Evolutionary conservation across 495 filamentous ascomycete genomes (phyloP), one percentile per base, ranked within the genome.

Genomic region (Geopyxis carbonaria): DNA sequence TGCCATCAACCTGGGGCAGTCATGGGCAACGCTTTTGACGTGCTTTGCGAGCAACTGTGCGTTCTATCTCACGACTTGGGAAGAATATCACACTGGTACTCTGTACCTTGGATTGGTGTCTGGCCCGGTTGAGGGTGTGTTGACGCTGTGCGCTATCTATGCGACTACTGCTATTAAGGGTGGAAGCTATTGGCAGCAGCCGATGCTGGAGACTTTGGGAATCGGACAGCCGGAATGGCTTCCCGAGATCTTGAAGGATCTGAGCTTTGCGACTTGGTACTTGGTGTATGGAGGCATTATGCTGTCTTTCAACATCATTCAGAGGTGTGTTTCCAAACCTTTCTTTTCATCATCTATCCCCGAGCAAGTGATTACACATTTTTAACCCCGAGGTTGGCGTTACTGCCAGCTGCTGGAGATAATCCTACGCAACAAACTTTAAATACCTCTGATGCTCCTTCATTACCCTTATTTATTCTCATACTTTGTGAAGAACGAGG

Each of bases 1-100:
- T 27, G 72, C 78, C 34, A 85, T 91, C 67, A 94, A 93, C 53
- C 70, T 95, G 45, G 89, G 89, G 27, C 81, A 93, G 62, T 71
- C 75, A 38, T 97, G 89, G 87, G 71, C 73, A 53, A 93, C 89
- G 1, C 68, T 95, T 8, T 57, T 86, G 44, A 73, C 71, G 11
- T 67, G 94, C 4, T 93, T 93, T 61, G 89, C 76, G 51, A 72
- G 80, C 8, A 28, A 46, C 11, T 46, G 46, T 18, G 46, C 52
- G 11, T 97, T 97, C 61, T 97, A 97, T 57, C 76, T 97, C 16
- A 89, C 94, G 57, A 97, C 89, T 22, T 97, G 89, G 89, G 89
- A 97, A 47, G 89, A 94, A 61, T 95, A 93, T 61, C 91, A 94
- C 62, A 97, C 89, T 25, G 81, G 93, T 56, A 85, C 87, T 7